These are phyloP conservation scores for Yarrowia osloensis DNA, from an alignment of 805 yeast genomes.

Conservation along the genomic window DNA sequence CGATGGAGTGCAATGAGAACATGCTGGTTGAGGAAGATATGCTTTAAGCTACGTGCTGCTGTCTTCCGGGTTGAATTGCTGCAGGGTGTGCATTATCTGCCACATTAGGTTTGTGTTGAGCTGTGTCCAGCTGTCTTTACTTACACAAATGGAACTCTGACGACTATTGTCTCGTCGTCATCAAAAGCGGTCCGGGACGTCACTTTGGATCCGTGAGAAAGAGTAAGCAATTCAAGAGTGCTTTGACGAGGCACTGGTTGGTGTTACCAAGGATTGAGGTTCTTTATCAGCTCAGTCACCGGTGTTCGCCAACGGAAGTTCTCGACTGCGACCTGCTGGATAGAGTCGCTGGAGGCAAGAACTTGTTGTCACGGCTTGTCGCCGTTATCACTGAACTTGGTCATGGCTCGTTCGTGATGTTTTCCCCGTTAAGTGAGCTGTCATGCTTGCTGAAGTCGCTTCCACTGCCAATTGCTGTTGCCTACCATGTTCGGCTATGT, in stretches of 20 bases:
- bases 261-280: not conserved
- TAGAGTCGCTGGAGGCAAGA: not conserved
- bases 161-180: not conserved
- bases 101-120: not conserved
- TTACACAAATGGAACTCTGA: not conserved
- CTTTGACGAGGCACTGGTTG: not conserved
- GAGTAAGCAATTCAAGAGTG: not conserved
- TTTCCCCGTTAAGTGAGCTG: not conserved
- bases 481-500: not conserved
- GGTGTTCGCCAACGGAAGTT: not conserved
- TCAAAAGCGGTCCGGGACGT: not conserved
- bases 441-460: not conserved
- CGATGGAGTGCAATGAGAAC: not conserved
- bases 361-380: not conserved
- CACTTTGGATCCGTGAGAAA: not conserved
- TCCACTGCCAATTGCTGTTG: not conserved
- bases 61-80: not conserved
- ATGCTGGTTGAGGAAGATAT: not conserved
- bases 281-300: not conserved
- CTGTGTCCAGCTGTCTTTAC: not conserved
- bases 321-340: not conserved
- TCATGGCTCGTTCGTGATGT: not conserved
- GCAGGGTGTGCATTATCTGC: not conserved
- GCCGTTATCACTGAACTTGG: not conserved
- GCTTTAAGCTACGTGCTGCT: not conserved